These are phyloP conservation scores for Bombardia bombarda DNA, from an alignment of 495 filamentous ascomycete genomes.

Conservation along the genomic window DNA sequence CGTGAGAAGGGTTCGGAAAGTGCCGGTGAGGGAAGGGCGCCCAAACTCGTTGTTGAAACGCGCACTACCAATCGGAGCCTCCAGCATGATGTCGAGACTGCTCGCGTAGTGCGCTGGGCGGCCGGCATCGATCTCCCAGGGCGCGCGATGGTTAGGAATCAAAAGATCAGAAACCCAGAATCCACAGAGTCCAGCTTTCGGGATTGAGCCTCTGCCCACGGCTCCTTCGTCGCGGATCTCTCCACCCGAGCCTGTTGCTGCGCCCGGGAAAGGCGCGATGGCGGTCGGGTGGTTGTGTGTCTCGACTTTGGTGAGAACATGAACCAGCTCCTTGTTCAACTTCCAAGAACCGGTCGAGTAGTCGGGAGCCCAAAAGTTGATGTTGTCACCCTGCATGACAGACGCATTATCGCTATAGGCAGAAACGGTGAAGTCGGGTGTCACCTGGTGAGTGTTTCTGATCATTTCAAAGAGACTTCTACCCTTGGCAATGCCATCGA, in stretches of 20 bases:
- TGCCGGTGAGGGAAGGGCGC: conserved; percentile 79
- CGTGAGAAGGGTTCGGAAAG: conserved; percentile 79
- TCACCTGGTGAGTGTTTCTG: conserved; percentile 75
- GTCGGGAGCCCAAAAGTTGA: conserved; percentile 78
- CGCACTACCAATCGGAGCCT: conserved; percentile 89
- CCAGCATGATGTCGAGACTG: conserved; percentile 91
- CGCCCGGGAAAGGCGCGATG: conserved; percentile 75
- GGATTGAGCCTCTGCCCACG: conserved; percentile 84
- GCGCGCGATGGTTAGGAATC: conserved; percentile 70
- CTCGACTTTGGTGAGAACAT: conserved; percentile 91
- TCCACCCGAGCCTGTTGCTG: conserved; percentile 90
- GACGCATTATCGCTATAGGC: conserved; percentile 98
- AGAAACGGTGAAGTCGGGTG: conserved; percentile 74
- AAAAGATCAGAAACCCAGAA: conserved; percentile 91
- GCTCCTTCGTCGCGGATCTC: conserved; percentile 93
- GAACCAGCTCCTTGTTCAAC: conserved; percentile 76
- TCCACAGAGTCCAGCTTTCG: conserved; percentile 86
- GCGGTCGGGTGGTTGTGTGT: conserved; percentile 98
- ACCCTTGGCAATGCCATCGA: conserved; percentile 75
- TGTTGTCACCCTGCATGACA: conserved; percentile 69
- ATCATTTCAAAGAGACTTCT: conserved; percentile 91
- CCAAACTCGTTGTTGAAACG: conserved; percentile 98
- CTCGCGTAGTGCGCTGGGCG: conserved; percentile 88
- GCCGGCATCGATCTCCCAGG: conserved; percentile 89
- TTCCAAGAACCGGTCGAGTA: conserved; percentile 80